Evolutionary conservation across 2,329 filamentous ascomycete genomes (phyloP), one percentile per base, ranked within the genome.

Genomic region (Tolypocladium endophyticum): DNA sequence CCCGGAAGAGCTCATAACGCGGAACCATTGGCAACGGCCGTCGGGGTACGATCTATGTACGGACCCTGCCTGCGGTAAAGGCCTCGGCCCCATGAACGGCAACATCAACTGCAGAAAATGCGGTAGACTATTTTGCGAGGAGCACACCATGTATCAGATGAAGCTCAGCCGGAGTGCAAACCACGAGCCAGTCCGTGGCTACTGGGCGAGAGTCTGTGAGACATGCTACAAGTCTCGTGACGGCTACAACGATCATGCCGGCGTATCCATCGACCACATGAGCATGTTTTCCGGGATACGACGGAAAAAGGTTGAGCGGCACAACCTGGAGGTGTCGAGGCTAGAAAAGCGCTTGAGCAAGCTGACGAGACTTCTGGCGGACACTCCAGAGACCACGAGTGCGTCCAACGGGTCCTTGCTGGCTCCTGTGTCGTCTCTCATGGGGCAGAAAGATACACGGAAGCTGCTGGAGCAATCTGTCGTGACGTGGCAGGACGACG

Each of bases 91-190:
- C 3, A 81, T 89, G 8, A 92, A 89, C 67, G 91, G 92, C 23
- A 92, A 82, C 68, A 87, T 99, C 67, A 97, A 99, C 72, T 99
- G 94, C 73, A 83, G 94, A 63, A 91, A 92, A 63, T 99, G 94
- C 69, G 94, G 94, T 8, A 87, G 88, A 66, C 77, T 99, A 47
- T 99, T 97, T 71, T 99, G 94, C 73, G 94, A 97, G 70, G 90
- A 93, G 66, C 94, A 99, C 72, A 97, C 94, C 58, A 96, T 99
- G 92, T 99, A 97, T 70, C 93, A 99, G 77, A 97, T 97, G 89
- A 97, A 95, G 78, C 80, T 99, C 14, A 96, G 92, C 11, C 82
- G 92, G 59, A 88, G 92, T 36, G 94, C 94, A 4, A 83, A 87
- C 61, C 91, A 97, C 73, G 94, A 99, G 64, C 93, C 94, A 0